Evolutionary conservation across 352 stramenopile species (phyloP).

Genomic region (Globisporangium spinosum): DNA sequence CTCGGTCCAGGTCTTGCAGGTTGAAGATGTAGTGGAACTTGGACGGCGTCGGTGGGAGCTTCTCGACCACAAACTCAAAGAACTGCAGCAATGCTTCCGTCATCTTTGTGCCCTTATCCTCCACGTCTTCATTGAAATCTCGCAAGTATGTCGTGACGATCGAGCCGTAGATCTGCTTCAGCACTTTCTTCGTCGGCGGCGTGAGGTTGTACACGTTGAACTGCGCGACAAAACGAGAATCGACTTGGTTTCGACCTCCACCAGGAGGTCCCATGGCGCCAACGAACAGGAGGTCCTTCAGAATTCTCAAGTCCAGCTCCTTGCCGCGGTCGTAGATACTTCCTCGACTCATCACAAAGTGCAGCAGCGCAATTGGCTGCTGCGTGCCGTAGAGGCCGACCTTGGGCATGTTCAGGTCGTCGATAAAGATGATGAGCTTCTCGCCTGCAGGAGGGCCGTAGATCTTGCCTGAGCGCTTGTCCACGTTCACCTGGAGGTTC

Average conservation of each 20-base stretch:
- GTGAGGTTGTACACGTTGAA: constrained; percentile 97
- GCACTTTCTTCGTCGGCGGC: constrained; percentile 85
- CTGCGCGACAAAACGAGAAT: constrained; percentile 91
- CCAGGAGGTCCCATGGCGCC: constrained; percentile 94
- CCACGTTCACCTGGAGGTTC: constrained; percentile 94
- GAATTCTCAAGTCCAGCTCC: constrained; percentile 90
- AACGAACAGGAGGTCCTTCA: constrained; percentile 94
- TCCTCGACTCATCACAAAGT: constrained; percentile 91
- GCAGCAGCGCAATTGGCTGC: constrained; percentile 92
- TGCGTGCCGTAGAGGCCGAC: constrained; percentile 95
- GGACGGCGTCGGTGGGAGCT: constrained; percentile 89
- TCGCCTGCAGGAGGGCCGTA: constrained; percentile 93
- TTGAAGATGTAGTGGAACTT: constrained; percentile 98
- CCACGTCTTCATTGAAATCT: constrained; percentile 88
- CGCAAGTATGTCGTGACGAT: constrained; percentile 90
- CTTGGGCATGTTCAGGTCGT: constrained; percentile 97
- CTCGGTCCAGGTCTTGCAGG: constrained; percentile 90
- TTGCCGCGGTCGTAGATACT: constrained; percentile 94
- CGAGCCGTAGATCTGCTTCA: constrained; percentile 91
- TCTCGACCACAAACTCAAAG: constrained; percentile 90
- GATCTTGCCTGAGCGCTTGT: constrained; percentile 94
- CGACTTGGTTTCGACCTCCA: constrained; percentile 92
- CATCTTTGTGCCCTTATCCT: constrained; percentile 73
- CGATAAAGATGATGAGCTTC: constrained; percentile 93
- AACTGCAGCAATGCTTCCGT: constrained; percentile 86